Base-by-base conservation (phyloP, 2,329 filamentous ascomycete genomes). In the Xylaria sp. region DNA sequence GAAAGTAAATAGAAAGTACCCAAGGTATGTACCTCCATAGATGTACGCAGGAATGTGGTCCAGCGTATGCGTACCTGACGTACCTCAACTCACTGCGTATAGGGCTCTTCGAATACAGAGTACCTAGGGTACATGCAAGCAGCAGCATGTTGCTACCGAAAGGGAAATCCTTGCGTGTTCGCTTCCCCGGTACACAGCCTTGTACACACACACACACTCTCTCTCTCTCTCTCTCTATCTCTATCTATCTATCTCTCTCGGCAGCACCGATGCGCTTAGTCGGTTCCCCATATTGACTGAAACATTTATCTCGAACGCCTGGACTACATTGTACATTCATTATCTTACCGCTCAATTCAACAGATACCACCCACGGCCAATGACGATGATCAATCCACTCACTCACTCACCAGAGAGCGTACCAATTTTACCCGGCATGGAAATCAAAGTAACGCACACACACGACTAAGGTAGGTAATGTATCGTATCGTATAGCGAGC, bases 191-290 rank as follows among this genome's bases (percentile, higher is more conserved):
- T 60, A 66, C n/a, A n/a, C n/a, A n/a, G n/a, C n/a, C n/a, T n/a
- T n/a, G n/a, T n/a, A n/a, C n/a, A n/a, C n/a, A n/a, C n/a, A n/a
- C n/a, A n/a, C n/a, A n/a, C n/a, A n/a, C n/a, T n/a, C n/a, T n/a
- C n/a, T n/a, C n/a, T n/a, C n/a, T n/a, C n/a, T n/a, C n/a, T n/a
- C n/a, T n/a, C n/a, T n/a, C n/a, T n/a, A n/a, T n/a, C n/a, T n/a
- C n/a, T n/a, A n/a, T n/a, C n/a, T n/a, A n/a, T n/a, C n/a, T n/a
- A n/a, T n/a, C 39, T 44, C 25, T 56, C 17, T 65, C 67, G 67
- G 67, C 67, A 56, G 67, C 59, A 65, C 67, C 67, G 67, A 69
- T 47, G 61, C 61, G 61, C 67, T 60, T 62, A 47, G 25, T 61
- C 49, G 27, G 42, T 44, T 56, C 57, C 47, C 54, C 49, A 54